Evolutionary conservation across 495 filamentous ascomycete species (phyloP), one percentile per base, ranked within the genome.

Genomic region (Penicillium daleae): DNA sequence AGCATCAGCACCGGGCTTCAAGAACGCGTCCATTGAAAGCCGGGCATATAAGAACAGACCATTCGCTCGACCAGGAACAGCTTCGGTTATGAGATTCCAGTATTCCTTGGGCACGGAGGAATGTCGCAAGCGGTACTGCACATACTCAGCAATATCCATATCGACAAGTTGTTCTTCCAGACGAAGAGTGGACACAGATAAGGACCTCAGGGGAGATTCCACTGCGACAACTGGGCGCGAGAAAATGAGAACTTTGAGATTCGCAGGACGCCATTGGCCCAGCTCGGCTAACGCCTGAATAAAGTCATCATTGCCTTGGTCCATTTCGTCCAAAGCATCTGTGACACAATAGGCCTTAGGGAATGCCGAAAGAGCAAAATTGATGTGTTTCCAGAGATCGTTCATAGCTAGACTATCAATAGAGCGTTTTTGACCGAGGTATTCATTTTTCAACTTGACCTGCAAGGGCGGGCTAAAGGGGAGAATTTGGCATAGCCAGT

Each of bases 1-100:
- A 6, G 39, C 63, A 42, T 66, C 70, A 6, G 37, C 71, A 13
- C 60, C 52, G 4, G 60, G 46, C 8, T 55, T 32, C 4, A 77
- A 46, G 46, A 83, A 70, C 17, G 71, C 71, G 63, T 85, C 80
- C 71, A 82, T 74, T 19, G 77, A 72, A 7, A 86, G 75, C 56
- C 70, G 78, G 2, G 80, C 80, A 65, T 83, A 67, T 21, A 67
- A 27, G 12, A 67, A 67, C 0, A 67, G 49, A 27, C 60, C 60
- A 51, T 61, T 63, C 10, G 60, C 65, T 19, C 61, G 51, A 26
- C 57, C 60, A 7, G 57, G 53, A 31, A 67, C 29, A 22, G 61
- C 60, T 44, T 63, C 55, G 3, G 42, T 57, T 5, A 66, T 60
- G 32, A 46, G 2, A 52, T 21, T 60, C 83, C 24, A 83, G 73